Evolutionary conservation across 768 basidiomycete genomes (phyloP).

Genomic region (Russula griseocarnosa): DNA sequence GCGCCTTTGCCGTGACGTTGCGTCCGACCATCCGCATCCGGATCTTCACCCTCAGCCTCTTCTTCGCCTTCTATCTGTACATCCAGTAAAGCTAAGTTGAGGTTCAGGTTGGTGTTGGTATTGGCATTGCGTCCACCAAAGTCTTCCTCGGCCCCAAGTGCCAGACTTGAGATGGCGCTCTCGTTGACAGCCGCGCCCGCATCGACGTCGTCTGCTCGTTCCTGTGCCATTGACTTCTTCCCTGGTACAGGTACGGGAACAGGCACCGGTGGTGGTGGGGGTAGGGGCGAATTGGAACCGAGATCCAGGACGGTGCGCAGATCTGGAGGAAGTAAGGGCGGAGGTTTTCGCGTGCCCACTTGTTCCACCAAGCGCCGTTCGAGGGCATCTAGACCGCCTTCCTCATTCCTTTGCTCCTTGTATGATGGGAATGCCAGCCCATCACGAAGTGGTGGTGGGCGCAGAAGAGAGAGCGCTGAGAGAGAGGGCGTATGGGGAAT

Average conservation of each 20-base stretch:
- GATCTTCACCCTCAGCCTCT: conserved; percentile 11
- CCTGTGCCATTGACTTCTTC: conserved; percentile 10
- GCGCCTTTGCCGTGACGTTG: conserved; percentile 22
- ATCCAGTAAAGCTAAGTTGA: conserved; percentile 27
- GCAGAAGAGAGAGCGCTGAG: conserved; percentile 34
- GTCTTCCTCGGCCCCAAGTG: conserved; percentile 37
- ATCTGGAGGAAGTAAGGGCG: conserved; percentile 35
- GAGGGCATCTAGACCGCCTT: conserved; percentile 67
- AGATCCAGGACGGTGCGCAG: conserved; percentile 36
- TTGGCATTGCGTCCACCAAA: conserved; percentile 35
- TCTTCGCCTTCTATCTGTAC: conserved; percentile 1
- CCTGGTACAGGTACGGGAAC: conserved; percentile 15
- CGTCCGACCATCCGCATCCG: conserved; percentile 24
- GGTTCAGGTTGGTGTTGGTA: conserved; percentile 35
- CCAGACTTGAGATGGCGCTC: conserved; percentile 47
- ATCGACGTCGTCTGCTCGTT: conserved; percentile 31
- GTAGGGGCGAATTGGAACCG: not conserved
- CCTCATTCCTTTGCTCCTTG: conserved; percentile 29
- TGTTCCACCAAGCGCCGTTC: conserved; percentile 64
- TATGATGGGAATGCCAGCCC: not conserved
- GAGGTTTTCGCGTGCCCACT: conserved; percentile 60
- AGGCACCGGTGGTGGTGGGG: conserved; percentile 3
- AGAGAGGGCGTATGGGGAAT: conserved; percentile 32
- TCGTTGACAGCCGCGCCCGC: conserved; percentile 36
- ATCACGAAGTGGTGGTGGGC: conserved; percentile 25